phyloP scores from a whole-genome alignment of 208 protist genomes.

The Kentomonas sorsogonicus region DNA sequence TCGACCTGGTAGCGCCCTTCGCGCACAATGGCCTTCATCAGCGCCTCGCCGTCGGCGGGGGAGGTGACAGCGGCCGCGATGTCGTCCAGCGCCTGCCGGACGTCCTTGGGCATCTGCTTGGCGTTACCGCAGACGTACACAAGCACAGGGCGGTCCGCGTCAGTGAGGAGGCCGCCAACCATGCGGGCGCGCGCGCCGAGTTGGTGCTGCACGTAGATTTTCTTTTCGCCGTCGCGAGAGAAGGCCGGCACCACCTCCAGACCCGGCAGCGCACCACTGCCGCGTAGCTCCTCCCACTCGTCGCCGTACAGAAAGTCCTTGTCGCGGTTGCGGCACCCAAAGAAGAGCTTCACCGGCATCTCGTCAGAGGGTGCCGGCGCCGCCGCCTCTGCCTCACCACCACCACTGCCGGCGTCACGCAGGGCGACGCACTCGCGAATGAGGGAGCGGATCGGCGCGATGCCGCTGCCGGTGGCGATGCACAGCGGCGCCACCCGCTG shows the following conservation, averaged over 20 bases:
- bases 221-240: conserved; percentile 67
- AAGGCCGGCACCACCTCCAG: conserved; percentile 76
- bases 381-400: background rate
- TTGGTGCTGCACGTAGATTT: conserved; percentile 86
- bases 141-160: conserved; percentile 15
- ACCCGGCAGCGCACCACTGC: conserved; percentile 19
- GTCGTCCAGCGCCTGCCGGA: conserved; percentile 39
- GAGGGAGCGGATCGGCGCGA: conserved; percentile 68
- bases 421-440: conserved; percentile 60
- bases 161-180: conserved; percentile 39
- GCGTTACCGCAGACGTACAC: conserved; percentile 84
- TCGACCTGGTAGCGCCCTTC: conserved; percentile 72
- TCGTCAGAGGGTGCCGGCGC: conserved; percentile 19
- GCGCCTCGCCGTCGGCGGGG: conserved; percentile 30
- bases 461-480: conserved; percentile 76
- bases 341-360: conserved; percentile 71
- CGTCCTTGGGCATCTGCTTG: conserved; percentile 83
- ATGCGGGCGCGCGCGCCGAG: conserved; percentile 56
- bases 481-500: conserved; percentile 49
- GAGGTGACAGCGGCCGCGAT: conserved; percentile 49
- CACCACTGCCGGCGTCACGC: background rate
- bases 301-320: conserved; percentile 75
- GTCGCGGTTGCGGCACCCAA: conserved; percentile 58
- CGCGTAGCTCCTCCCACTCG: conserved; percentile 47
- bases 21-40: conserved; percentile 31